Conservation (phyloP, 202 grass and related monocot species). For the Setaria viridis region DNA sequence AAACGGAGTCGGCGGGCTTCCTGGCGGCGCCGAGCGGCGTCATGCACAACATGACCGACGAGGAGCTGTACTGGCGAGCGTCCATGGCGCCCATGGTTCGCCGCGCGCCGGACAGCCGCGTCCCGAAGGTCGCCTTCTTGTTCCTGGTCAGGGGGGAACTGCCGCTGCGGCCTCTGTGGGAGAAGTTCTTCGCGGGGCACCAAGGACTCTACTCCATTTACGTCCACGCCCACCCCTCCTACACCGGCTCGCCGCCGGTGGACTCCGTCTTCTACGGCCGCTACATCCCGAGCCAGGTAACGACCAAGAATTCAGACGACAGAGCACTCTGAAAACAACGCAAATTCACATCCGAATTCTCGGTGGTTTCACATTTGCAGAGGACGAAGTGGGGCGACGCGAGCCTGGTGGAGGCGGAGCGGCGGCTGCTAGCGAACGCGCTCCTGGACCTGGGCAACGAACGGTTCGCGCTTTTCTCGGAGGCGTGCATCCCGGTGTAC, state of each 20-base stretch:
- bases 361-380: not conserved
- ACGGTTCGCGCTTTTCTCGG: slow-evolving; percentile 74
- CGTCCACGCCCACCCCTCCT: slow-evolving; percentile 52
- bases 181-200: slow-evolving; percentile 57
- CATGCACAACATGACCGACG: slow-evolving; percentile 58
- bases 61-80: slow-evolving; percentile 52
- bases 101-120: slow-evolving; percentile 32
- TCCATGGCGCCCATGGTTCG: slow-evolving; percentile 42
- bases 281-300: slow-evolving; percentile 57
- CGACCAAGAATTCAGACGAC: not conserved
- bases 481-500: slow-evolving; percentile 76
- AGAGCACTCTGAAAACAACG: not conserved
- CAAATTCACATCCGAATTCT: not conserved
- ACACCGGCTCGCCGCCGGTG: slow-evolving; percentile 37
- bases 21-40: not conserved
- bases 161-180: slow-evolving; percentile 53
- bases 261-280: slow-evolving; percentile 59
- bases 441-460: slow-evolving; percentile 73
- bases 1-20: not conserved
- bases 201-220: slow-evolving; percentile 53
- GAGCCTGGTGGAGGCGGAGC: slow-evolving; percentile 78
- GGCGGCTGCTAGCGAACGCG: slow-evolving; percentile 76
- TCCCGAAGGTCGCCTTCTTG: slow-evolving; percentile 62
- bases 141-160: slow-evolving; percentile 45
- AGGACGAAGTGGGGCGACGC: slow-evolving; percentile 73